Percentiles rank a stretch among this genome's conserved stretches.
Evolutionary conservation across 148 eudicot genomes (phyloP).

Genomic region (Rhododendron williamsianum): DNA sequence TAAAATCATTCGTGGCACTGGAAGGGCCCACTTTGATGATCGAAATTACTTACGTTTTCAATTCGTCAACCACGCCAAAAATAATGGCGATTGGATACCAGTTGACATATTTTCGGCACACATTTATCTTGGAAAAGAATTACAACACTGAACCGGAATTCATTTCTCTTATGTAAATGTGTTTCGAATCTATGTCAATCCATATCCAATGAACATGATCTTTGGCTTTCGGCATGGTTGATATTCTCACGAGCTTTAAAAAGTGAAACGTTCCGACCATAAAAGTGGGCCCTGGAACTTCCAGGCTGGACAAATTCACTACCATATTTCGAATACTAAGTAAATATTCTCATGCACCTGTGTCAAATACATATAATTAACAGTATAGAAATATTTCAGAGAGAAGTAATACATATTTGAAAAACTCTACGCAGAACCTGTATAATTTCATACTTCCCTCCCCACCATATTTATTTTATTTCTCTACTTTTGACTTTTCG

Average conservation of each 20-base stretch:
- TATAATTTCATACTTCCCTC: not conserved
- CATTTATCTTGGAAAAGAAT: not conserved
- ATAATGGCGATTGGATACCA: not conserved
- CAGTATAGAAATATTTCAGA: not conserved
- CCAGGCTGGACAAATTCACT: not conserved
- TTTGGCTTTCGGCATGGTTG: not conserved
- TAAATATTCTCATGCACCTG: not conserved
- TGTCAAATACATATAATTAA: not conserved
- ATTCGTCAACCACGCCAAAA: not conserved
- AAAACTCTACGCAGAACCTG: not conserved
- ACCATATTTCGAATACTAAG: not conserved
- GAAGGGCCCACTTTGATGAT: not conserved
- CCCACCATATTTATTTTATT: not conserved
- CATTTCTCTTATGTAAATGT: not conserved
- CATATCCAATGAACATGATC: not conserved
- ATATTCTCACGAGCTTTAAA: not conserved
- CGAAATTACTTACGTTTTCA: not conserved
- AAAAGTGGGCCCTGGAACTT: not conserved
- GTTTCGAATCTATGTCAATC: not conserved
- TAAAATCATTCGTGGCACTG: not conserved
- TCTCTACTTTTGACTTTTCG: not conserved
- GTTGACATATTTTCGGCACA: not conserved
- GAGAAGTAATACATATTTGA: not conserved
- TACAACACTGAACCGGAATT: not conserved
- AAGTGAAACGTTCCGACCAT: not conserved